Percentiles rank a stretch among this genome's conserved stretches.
These are phyloP conservation scores for Syncephalastrum monosporum DNA, from an alignment of 371 early-diverging fungal genomes.

Conservation along the genomic window DNA sequence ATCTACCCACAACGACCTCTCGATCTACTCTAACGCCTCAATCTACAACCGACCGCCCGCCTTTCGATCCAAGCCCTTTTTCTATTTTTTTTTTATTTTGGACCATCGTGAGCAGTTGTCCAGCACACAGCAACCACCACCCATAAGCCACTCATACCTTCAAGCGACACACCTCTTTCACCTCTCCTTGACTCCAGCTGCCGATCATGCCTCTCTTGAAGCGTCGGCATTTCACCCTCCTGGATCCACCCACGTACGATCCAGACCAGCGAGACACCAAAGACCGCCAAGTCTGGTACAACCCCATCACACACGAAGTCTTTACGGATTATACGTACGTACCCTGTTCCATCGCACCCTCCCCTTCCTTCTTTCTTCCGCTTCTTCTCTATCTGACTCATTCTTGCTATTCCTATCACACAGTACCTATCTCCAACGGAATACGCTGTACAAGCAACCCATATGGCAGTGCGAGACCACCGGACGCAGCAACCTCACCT, in stretches of 20 bases:
- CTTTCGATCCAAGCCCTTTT: constrained; percentile 1
- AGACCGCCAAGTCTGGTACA: constrained; percentile 70
- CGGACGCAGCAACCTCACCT: constrained; percentile 75
- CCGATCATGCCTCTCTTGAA: constrained; percentile 58
- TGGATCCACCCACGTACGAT: constrained; percentile 46
- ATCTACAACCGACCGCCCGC: no score
- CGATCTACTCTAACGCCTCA: no score
- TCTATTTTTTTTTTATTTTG: constrained; percentile 6
- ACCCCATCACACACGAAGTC: constrained; percentile 79
- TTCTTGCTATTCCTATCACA: constrained; percentile 9
- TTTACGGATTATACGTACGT: constrained; percentile 81
- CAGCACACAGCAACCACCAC: not conserved
- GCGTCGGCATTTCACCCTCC: constrained; percentile 46
- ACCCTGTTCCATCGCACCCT: not conserved
- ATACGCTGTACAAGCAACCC: constrained; percentile 64
- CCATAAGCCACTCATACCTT: not conserved
- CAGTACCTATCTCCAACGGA: constrained; percentile 76
- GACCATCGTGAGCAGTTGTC: no score
- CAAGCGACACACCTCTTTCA: not conserved
- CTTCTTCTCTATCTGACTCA: not conserved
- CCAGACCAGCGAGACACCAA: constrained; percentile 38
- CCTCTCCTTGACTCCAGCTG: not conserved
- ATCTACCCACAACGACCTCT: no score
- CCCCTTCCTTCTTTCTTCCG: constrained; percentile 14
- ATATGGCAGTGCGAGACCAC: constrained; percentile 82